Base-by-base conservation (phyloP, 2,329 filamentous ascomycete species). In the Sporothrix globosa region DNA sequence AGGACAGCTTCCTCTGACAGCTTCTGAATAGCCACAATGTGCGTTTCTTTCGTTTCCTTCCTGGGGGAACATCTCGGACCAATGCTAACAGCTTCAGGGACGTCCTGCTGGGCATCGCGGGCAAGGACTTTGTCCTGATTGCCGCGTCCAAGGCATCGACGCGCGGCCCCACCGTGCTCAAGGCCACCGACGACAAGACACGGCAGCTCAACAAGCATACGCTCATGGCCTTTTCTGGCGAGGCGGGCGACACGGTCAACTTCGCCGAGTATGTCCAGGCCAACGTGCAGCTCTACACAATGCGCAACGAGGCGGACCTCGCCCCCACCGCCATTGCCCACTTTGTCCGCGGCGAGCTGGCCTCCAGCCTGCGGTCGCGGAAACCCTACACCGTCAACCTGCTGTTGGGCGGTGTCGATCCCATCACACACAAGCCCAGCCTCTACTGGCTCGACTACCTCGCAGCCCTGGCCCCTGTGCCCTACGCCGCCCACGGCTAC, bases 201-300 rank as follows among this genome's bases (percentile, higher is more conserved):
- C 89, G 93, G 80, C 83, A 87, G 75, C 85, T 99, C 76, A 99
- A 97, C 87, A 91, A 96, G 83, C 90, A 97, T 83, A 97, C 93
- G 10, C 83, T 99, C 77, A 92, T 99, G 87, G 94, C 96, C 27
- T 98, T 93, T 82, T 95, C 92, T 13, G 96, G 96, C 78, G 96
- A 99, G 84, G 91, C 96, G 73, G 96, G 96, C 77, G 96, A 99
- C 80, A 98, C 95, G 77, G 88, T 98, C 73, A 95, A 99, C 90
- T 99, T 99, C 81, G 92, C 96, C 80, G 96, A 99, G 84, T 99
- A 95, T 84, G 96, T 99, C 81, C 94, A 98, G 88, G 94, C 95
- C 80, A 99, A 99, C 82, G 90, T 96, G 74, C 93, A 97, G 83
- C 91, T 99, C 79, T 99, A 99, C 84, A 93, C 92, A 75, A 99